Base-by-base conservation (phyloP, 2,329 filamentous ascomycete genomes). In the Zelopaecilomyces penicillatus region DNA sequence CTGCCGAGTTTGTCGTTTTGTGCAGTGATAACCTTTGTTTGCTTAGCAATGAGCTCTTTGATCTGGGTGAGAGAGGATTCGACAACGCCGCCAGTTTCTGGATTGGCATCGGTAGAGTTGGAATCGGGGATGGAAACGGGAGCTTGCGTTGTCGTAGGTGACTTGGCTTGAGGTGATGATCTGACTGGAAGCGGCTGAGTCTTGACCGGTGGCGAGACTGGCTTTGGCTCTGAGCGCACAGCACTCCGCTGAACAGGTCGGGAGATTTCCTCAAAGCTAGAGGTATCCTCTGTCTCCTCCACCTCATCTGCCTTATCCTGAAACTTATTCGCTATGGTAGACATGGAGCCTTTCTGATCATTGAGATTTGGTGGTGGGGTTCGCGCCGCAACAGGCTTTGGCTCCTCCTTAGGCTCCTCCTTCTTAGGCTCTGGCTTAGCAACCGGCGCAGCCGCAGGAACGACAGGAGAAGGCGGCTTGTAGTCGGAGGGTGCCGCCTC, bases 271-370 rank as follows among this genome's bases (percentile, higher is more conserved):
- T 96, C 90, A 54, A 96, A 96, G 66, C 83, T 87, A 1, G 87
- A 91, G 29, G 77, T 75, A 46, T 87, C 83, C 39, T 82, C 80
- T 1, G 79, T 76, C 19, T 77, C 78, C 8, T 80, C 75, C 2
- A 77, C 75, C n/a, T 77, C 77, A 1, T 82, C 78, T 28, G 71
- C 69, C 26, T 84, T 73, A 61, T 95, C 89, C 55, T 88, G 84
- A 66, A 87, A 96, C 65, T 87, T 95, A 63, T 78, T 82, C 7
- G 89, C 90, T 74, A 93, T 83, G 44, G 81, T 81, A 19, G 88
- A 80, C 66, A 96, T 93, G 9, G 88, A 94, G 29, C 78, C 78
- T 63, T 93, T 89, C 68, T 95, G 91, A 51, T 94, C 87, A 51
- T 82, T 84, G 67, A 94, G 78, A 1, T 79, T 82, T 8, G 83